Percentiles rank a stretch among this genome's conserved stretches.
Evolutionary conservation across 2,329 filamentous ascomycete genomes (phyloP).

Genomic region (Phyllosticta paracitricarpa): DNA sequence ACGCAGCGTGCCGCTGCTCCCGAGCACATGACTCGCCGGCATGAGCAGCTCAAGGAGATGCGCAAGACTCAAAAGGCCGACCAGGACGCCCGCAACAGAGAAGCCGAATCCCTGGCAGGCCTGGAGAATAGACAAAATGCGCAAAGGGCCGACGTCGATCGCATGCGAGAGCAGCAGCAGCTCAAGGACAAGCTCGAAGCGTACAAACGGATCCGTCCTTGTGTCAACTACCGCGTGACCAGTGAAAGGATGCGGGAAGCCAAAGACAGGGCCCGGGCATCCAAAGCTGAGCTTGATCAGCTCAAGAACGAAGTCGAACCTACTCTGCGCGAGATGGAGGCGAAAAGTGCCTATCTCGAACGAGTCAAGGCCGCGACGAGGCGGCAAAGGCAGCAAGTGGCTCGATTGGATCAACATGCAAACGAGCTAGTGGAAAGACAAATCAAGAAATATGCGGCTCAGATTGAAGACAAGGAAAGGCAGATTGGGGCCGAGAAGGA

Average conservation of each 20-base stretch:
- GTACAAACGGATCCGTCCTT: constrained; percentile 54
- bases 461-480: constrained; percentile 26
- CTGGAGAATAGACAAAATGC: constrained; percentile 64
- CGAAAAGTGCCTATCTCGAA: constrained; percentile 59
- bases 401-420: constrained; percentile 43
- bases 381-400: constrained; percentile 32
- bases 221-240: constrained; percentile 54
- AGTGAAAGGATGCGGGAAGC: constrained; percentile 39
- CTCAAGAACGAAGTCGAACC: constrained; percentile 57
- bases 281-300: constrained; percentile 46
- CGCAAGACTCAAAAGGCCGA: constrained; percentile 59
- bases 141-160: constrained; percentile 73
- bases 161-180: constrained; percentile 63
- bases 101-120: constrained; percentile 53
- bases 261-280: constrained; percentile 37
- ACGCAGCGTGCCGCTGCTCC: constrained; percentile 84
- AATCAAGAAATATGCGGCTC: constrained; percentile 24
- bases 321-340: constrained; percentile 55
- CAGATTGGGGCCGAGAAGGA: constrained; percentile 32
- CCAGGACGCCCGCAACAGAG: constrained; percentile 46
- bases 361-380: constrained; percentile 47
- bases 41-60: constrained; percentile 61
- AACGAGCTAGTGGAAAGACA: constrained; percentile 30
- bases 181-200: constrained; percentile 55
- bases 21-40: constrained; percentile 68